phyloP scores from a whole-genome alignment of 164 flowering plant genomes.

The Umbilicus rupestris region DNA sequence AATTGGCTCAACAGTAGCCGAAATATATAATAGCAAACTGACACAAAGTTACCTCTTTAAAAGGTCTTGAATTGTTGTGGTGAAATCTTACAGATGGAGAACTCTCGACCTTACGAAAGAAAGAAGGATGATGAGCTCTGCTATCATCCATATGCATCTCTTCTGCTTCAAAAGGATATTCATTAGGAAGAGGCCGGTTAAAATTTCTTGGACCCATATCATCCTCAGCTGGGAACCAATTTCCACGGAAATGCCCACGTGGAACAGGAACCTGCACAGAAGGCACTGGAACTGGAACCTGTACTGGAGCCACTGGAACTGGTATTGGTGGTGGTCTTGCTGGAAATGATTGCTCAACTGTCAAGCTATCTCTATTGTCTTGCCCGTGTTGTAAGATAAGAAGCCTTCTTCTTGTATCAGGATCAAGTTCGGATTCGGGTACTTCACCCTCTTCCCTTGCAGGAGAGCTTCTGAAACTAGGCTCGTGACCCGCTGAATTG shows the following conservation, averaged over 20 bases:
- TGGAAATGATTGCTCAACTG: conserved; percentile 64
- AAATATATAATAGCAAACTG: neutral
- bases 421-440: conserved; percentile 96
- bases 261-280: conserved; percentile 42
- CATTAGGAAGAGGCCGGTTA: conserved; percentile 39
- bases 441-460: conserved; percentile 98
- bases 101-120: conserved; percentile 45
- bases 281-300: conserved; percentile 44
- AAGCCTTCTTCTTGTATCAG: conserved; percentile 95
- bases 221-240: conserved; percentile 64
- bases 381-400: conserved; percentile 96
- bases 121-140: conserved; percentile 39
- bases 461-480: conserved; percentile 74
- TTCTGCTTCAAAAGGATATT: conserved; percentile 48
- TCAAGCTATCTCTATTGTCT: conserved; percentile 57
- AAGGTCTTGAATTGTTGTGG: conserved; percentile 46
- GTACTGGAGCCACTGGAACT: conserved; percentile 10
- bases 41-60: conserved; percentile 53
- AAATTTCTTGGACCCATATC: conserved; percentile 55
- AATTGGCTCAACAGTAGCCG: neutral
- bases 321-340: conserved; percentile 58
- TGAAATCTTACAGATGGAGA: conserved; percentile 45
- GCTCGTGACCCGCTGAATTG: conserved; percentile 39
- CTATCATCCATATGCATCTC: conserved; percentile 44
- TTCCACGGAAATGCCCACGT: conserved; percentile 38